Evolutionary conservation across 306 rosid genomes (phyloP).

Genomic region (Notholithocarpus densiflorus): DNA sequence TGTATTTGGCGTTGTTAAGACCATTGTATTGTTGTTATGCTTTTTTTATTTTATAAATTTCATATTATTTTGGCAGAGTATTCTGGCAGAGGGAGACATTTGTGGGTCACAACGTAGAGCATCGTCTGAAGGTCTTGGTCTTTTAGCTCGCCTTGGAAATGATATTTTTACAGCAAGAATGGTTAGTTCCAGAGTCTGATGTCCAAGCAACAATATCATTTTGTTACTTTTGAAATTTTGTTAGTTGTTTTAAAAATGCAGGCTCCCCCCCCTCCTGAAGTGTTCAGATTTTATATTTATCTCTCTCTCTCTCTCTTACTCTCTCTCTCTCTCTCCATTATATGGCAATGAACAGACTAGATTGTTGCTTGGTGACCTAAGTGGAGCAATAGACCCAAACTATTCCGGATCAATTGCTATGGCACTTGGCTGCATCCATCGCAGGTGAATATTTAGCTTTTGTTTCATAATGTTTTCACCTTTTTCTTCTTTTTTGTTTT

Average conservation of each 20-base stretch:
- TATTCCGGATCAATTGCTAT: conserved; percentile 88
- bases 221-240: conserved; percentile 11
- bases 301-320: neutral
- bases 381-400: conserved; percentile 62
- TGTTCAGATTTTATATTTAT: neutral
- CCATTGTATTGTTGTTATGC: neutral
- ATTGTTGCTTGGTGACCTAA: conserved; percentile 77
- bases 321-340: conserved; percentile 13
- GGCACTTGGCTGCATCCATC: conserved; percentile 95
- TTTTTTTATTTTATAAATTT: conserved; percentile 6
- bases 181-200: conserved; percentile 46
- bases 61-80: conserved; percentile 54
- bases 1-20: neutral
- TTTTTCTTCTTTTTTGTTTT: neutral
- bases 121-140: conserved; percentile 85
- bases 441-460: conserved; percentile 55
- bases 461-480: neutral
- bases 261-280: neutral
- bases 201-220: conserved; percentile 9
- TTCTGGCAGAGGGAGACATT: conserved; percentile 88
- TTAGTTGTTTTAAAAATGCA: conserved; percentile 7
- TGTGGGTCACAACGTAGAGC: conserved; percentile 91
- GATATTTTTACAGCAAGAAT: conserved; percentile 92
- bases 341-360: conserved; percentile 63
- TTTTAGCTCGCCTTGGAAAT: conserved; percentile 91